phyloP scores from a whole-genome alignment of 345 rosid genomes.

The Eucalyptus microcorys region DNA sequence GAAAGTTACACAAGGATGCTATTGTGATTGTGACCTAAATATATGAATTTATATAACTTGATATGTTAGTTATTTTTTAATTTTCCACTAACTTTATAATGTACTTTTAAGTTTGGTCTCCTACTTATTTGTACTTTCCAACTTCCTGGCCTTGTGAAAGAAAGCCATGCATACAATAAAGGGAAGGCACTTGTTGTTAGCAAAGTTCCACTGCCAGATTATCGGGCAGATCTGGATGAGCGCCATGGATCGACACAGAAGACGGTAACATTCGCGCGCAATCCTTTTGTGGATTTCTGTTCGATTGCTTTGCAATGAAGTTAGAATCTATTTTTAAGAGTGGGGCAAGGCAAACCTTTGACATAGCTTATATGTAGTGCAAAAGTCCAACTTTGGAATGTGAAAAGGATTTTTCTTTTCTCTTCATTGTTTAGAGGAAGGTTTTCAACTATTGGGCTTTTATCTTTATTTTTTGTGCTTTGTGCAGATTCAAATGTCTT shows the following conservation, averaged over 20 bases:
- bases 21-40: not conserved
- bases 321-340: not conserved
- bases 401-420: not conserved
- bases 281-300: not conserved
- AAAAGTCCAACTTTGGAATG: not conserved
- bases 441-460: not conserved
- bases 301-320: not conserved
- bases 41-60: not conserved
- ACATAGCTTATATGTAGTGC: not conserved
- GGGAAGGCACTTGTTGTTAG: conserved; percentile 85
- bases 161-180: conserved; percentile 87
- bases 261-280: conserved; percentile 27
- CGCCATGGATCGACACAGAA: conserved; percentile 85
- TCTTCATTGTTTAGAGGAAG: not conserved
- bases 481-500: conserved; percentile 80
- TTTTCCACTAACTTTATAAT: not conserved
- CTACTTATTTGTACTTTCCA: not conserved
- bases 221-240: conserved; percentile 92
- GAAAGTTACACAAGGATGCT: not conserved
- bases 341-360: not conserved
- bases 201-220: conserved; percentile 88
- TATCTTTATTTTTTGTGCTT: not conserved
- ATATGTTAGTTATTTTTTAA: not conserved
- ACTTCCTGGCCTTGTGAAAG: conserved; percentile 37
- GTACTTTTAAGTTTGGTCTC: not conserved